Base-by-base conservation (phyloP, 2,329 filamentous ascomycete species). In the Shiraia sp. region DNA sequence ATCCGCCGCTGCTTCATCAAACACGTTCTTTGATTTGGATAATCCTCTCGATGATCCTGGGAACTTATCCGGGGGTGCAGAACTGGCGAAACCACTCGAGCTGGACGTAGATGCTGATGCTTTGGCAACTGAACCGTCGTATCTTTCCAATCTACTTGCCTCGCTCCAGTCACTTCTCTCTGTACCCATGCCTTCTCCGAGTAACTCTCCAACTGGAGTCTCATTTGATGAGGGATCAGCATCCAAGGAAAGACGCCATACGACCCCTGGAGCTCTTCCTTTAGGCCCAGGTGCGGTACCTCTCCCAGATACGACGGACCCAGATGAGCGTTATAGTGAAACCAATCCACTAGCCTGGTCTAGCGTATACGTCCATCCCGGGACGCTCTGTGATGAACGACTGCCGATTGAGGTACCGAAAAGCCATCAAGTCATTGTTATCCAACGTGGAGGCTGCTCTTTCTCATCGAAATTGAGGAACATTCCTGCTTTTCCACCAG, bases 381-480 rank as follows among this genome's bases (percentile, higher is more conserved):
- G 77, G 40, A 74, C 86, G 12, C 80, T 83, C 8, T 93, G 92
- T 67, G 74, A 77, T 43, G 72, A 75, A 43, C 68, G 77, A 45
- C 69, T 89, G 38, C 68, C 81, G 10, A 55, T 74, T 2, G 66
- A 74, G 6, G 68, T 83, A 3, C 76, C 75, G 0, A 75, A 74
- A 28, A 71, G 66, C 1, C 71, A 95, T 70, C 85, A 96, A 36
- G 76, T 97, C 45, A 83, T 99, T 45, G 80, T 96, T 35, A 77
- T 97, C 57, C 83, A 81, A 19, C 83, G 93, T 5, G 92, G 93
- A 27, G 83, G 82, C 1, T 99, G 93, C 72, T 86, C 80, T 16
- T 97, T 97, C 68, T 85, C 81, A 25, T 73, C 86, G 19, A 99
- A 99, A 68, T 73, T 97, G 1, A 77, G 79, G 36, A 91, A 89